Evolutionary conservation across 1,139 yeast species (phyloP), one percentile per base, ranked within the genome.

Genomic region (Arxiozyma telluris): DNA sequence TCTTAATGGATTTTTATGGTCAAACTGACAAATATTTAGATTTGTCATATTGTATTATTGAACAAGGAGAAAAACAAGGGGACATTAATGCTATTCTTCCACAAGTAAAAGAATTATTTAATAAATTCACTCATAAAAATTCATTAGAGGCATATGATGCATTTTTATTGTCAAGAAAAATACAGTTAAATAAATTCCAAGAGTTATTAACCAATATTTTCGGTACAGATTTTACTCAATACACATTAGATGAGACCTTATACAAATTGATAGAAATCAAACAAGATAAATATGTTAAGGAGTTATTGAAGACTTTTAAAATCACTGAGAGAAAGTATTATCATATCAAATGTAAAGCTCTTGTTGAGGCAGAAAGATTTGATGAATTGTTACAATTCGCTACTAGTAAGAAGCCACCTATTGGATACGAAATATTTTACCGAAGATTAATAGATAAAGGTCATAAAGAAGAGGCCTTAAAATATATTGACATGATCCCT

Each of bases 381-480:
- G 87, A 83, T 34, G 82, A 80, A 50, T 68, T 91, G 42, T 79
- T 71, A 58, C 70, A 73, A 44, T 75, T 80, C 63, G 74, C 79
- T 0, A 69, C 66, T 1, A 67, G 76, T 11, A 75, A 76, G 54
- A 82, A 79, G 61, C 79, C 94, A 0, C 89, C 91, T 0, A 85
- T 89, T 54, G 94, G 94, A 0, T 86, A 83, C 59, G 77, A 76
- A 58, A 82, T 84, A 1, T 82, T 89, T 59, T 85, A 57, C 54
- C 57, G 59, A 23, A 61, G 63, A 44, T 52, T 66, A 23, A 56
- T 49, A 41, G 58, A 56, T 38, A 54, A 55, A 22, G 64, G 63
- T 1, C 56, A 60, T 47, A 55, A 58, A 44, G 55, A 57, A 41
- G 70, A 69, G 50, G 71, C 72, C 9, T 60, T 62, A 3, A 55